Evolutionary conservation across 805 yeast genomes (phyloP).

Genomic region (Candida incommunis): DNA sequence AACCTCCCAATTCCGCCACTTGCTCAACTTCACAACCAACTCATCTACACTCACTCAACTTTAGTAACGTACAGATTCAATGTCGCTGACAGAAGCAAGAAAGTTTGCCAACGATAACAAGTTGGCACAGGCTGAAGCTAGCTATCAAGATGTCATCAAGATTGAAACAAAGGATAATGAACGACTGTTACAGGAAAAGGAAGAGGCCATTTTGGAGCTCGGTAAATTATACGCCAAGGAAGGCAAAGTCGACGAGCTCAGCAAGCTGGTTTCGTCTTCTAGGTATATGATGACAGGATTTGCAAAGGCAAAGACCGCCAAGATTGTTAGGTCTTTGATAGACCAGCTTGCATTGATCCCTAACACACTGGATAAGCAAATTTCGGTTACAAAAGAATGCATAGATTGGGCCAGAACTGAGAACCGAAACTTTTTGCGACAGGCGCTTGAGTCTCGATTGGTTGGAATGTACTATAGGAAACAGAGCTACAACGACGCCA

Average conservation of each 20-base stretch:
- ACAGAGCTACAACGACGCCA: slow-evolving; percentile 50
- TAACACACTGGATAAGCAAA: slow-evolving; percentile 51
- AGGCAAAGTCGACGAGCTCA: slow-evolving; percentile 35
- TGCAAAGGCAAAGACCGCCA: slow-evolving; percentile 92
- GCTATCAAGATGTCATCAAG: slow-evolving; percentile 5
- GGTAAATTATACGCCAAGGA: slow-evolving; percentile 53
- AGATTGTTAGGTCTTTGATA: slow-evolving; percentile 67
- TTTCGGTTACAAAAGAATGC: slow-evolving; percentile 58
- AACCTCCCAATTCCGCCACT: not conserved
- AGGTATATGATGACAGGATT: slow-evolving; percentile 58
- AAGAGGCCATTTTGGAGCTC: slow-evolving; percentile 57
- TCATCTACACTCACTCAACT: no score
- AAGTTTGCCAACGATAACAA: not conserved
- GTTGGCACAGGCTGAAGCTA: not conserved
- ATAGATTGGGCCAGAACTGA: slow-evolving; percentile 78
- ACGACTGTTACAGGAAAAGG: slow-evolving; percentile 38
- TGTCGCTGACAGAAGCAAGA: not conserved
- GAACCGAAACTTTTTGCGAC: slow-evolving; percentile 79
- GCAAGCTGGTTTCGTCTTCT: slow-evolving; percentile 49
- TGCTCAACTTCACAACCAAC: no score
- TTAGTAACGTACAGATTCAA: no score
- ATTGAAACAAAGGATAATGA: slow-evolving; percentile 22
- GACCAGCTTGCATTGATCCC: slow-evolving; percentile 57
- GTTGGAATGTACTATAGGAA: slow-evolving; percentile 61
- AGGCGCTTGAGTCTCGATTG: slow-evolving; percentile 71